A percentile compares a stretch with the other conserved stretches of the same genome.
Evolutionary conservation across 139 green algal species (phyloP).

Genomic region (Asterochloris sp.): DNA sequence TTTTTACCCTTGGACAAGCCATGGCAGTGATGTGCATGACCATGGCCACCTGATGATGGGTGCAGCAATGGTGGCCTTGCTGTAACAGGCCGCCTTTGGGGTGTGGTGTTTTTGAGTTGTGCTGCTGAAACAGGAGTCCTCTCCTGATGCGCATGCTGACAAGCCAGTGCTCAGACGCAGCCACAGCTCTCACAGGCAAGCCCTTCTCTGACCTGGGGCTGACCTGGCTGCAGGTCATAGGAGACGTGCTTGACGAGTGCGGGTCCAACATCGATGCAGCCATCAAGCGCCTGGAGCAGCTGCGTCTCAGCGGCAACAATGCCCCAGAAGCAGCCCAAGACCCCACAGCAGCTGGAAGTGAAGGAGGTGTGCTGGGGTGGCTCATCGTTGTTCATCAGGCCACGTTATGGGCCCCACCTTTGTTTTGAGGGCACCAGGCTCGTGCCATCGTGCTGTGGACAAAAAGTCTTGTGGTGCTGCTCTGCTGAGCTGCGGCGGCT

Average conservation of each 20-base stretch:
- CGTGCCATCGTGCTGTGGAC: no score
- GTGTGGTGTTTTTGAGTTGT: background rate
- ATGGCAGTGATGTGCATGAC: no score
- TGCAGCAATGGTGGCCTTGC: no score
- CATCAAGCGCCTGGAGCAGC: conserved; percentile 63
- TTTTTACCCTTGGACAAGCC: no score
- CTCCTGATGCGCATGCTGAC: background rate
- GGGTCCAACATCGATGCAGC: conserved; percentile 77
- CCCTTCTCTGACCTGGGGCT: background rate
- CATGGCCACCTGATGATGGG: no score
- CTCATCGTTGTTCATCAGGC: no score
- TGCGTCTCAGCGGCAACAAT: conserved; percentile 43
- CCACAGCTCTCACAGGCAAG: background rate
- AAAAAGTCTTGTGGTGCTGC: no score
- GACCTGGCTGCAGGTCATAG: conserved; percentile 52
- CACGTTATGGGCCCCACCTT: no score
- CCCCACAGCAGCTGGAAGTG: background rate
- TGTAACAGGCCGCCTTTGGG: no score
- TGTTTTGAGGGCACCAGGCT: no score
- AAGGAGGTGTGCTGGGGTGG: no score
- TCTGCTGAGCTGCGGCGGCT: no score
- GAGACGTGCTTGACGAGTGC: conserved; percentile 59
- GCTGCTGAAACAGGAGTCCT: background rate
- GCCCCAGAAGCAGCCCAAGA: conserved; percentile 8
- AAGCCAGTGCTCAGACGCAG: background rate